Percentiles rank a stretch among this genome's conserved stretches.
Evolutionary conservation across 345 rosid species (phyloP).

Genomic region (Mangifera indica): DNA sequence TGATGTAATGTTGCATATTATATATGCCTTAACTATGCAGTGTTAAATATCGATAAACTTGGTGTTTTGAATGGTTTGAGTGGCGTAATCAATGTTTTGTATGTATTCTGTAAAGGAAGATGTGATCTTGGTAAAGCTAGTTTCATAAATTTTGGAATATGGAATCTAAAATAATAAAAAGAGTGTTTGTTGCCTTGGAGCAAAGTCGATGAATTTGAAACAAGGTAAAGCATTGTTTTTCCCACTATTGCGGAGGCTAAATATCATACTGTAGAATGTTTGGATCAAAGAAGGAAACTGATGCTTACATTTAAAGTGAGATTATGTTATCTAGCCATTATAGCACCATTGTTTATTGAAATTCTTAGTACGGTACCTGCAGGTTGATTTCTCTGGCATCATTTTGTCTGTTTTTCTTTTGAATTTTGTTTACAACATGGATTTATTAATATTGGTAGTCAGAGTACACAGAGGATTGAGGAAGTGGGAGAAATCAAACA

Average conservation of each 20-base stretch:
- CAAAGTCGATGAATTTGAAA: not conserved
- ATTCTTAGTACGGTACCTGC: not conserved
- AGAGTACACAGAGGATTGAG: not conserved
- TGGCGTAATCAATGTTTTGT: not conserved
- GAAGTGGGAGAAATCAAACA: not conserved
- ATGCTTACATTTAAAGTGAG: not conserved
- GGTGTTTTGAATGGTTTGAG: not conserved
- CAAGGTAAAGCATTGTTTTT: not conserved
- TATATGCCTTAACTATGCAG: not conserved
- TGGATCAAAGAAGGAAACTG: not conserved
- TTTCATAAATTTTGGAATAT: not conserved
- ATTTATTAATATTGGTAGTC: not conserved
- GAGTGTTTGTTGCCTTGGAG: not conserved
- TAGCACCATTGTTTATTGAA: not conserved
- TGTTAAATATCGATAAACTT: constrained; percentile 3
- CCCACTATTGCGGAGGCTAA: not conserved
- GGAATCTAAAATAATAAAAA: not conserved
- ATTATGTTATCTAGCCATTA: not conserved
- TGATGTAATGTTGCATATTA: not conserved
- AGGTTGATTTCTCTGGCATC: not conserved
- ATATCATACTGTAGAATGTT: not conserved
- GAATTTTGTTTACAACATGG: not conserved
- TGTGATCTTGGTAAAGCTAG: not conserved
- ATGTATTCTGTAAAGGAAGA: not conserved
- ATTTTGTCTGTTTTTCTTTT: not conserved